Conservation (phyloP, 2,329 filamentous ascomycete genomes). For the Fusarium drepaniforme region DNA sequence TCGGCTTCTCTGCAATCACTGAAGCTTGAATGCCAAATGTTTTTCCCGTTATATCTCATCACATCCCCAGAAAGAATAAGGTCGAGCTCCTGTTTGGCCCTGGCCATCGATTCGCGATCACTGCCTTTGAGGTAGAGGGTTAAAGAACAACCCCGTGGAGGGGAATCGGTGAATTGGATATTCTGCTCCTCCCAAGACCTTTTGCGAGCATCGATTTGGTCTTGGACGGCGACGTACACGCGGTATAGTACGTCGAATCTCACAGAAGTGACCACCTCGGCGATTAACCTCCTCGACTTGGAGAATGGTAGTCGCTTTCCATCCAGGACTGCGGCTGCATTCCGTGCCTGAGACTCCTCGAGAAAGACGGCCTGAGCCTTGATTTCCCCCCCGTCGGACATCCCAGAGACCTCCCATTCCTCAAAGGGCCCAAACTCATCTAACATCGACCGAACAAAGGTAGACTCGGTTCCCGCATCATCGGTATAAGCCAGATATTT, state of each 20-base stretch:
- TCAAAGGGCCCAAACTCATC: slow-evolving; percentile 49
- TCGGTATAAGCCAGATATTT: slow-evolving; percentile 36
- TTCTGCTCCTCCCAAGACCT: slow-evolving; percentile 47
- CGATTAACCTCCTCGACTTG: slow-evolving; percentile 48
- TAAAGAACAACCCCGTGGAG: slow-evolving; percentile 33
- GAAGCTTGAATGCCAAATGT: slow-evolving; percentile 7
- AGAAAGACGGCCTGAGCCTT: slow-evolving; percentile 56
- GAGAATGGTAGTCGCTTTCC: slow-evolving; percentile 47
- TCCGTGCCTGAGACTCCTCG: slow-evolving; percentile 51
- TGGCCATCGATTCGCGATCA: not conserved
- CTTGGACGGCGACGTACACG: slow-evolving; percentile 49
- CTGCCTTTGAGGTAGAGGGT: slow-evolving; percentile 25
- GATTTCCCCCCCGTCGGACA: slow-evolving; percentile 47
- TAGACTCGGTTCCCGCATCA: slow-evolving; percentile 37
- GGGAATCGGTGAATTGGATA: not conserved
- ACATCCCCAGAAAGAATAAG: slow-evolving; percentile 5
- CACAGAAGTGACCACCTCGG: slow-evolving; percentile 51
- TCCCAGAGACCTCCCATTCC: slow-evolving; percentile 46
- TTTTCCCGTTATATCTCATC: slow-evolving; percentile 13
- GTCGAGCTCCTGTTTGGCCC: slow-evolving; percentile 14
- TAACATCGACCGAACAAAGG: slow-evolving; percentile 47
- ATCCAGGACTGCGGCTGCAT: slow-evolving; percentile 49
- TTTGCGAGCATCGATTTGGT: slow-evolving; percentile 43
- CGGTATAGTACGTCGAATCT: slow-evolving; percentile 52
- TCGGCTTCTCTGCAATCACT: not conserved